Evolutionary conservation across 495 filamentous ascomycete species (phyloP).

Genomic region (Penicillium mononematosum): DNA sequence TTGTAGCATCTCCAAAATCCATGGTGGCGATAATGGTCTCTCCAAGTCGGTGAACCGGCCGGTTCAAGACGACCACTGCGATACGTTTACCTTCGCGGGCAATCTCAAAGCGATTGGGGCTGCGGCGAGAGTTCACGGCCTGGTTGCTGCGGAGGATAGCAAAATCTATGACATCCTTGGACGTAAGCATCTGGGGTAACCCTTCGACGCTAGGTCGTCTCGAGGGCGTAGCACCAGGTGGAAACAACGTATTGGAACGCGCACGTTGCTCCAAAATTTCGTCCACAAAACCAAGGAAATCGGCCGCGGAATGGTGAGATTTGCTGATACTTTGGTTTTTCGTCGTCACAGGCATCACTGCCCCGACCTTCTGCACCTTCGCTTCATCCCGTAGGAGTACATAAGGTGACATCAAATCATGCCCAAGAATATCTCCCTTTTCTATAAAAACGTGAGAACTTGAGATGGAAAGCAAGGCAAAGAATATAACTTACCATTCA

Average conservation of each 20-base stretch:
- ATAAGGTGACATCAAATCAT: slow-evolving; percentile 92
- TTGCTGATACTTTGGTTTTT: slow-evolving; percentile 44
- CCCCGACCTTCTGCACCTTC: slow-evolving; percentile 39
- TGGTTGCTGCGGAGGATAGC: slow-evolving; percentile 81
- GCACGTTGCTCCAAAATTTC: slow-evolving; percentile 66
- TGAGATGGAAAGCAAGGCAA: background rate
- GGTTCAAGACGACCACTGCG: slow-evolving; percentile 80
- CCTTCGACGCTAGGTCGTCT: slow-evolving; percentile 48
- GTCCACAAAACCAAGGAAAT: slow-evolving; percentile 77
- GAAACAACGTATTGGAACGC: slow-evolving; percentile 51
- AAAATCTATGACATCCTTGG: slow-evolving; percentile 85
- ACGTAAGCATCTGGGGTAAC: slow-evolving; percentile 44
- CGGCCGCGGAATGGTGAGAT: slow-evolving; percentile 45
- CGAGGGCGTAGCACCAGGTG: slow-evolving; percentile 69
- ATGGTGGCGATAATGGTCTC: slow-evolving; percentile 79
- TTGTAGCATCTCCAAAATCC: slow-evolving; percentile 71
- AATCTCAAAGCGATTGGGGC: slow-evolving; percentile 89
- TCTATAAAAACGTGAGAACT: slow-evolving; percentile 40
- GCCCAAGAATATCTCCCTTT: slow-evolving; percentile 65
- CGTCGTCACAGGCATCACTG: slow-evolving; percentile 17
- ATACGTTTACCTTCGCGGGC: slow-evolving; percentile 82
- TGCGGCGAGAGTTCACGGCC: slow-evolving; percentile 57
- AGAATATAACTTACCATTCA: slow-evolving; percentile 59
- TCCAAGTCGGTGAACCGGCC: slow-evolving; percentile 88
- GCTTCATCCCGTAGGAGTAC: slow-evolving; percentile 87